A percentile compares a stretch with the other conserved stretches of the same genome.
Conservation (phyloP, 1,139 yeast species). For the Saccharomyces hybrid region DNA sequence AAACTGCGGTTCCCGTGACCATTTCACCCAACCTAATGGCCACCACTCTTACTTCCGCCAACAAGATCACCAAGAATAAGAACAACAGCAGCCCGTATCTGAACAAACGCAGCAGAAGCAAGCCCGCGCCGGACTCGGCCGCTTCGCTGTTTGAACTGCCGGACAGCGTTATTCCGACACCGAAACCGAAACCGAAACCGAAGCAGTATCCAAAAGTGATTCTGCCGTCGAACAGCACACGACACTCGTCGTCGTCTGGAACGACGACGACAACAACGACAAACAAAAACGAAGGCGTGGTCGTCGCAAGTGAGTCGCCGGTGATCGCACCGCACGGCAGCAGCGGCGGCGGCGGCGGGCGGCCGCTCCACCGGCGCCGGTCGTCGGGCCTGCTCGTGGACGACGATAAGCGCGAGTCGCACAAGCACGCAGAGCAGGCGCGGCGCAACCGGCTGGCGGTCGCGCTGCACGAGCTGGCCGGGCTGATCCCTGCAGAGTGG, state of each 20-base stretch:
- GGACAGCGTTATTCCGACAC: slow-evolving; percentile 5
- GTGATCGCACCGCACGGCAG: slow-evolving; percentile 22
- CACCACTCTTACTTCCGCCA: slow-evolving; percentile 1
- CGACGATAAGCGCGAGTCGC: slow-evolving; percentile 58
- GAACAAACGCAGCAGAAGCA: slow-evolving; percentile 26
- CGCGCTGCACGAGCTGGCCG: slow-evolving; percentile 70
- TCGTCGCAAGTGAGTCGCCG: slow-evolving; percentile 25
- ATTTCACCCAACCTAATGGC: slow-evolving; percentile 1
- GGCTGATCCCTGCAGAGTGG: slow-evolving; percentile 57
- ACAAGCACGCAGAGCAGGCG: slow-evolving; percentile 93
- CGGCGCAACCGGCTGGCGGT: slow-evolving; percentile 84
- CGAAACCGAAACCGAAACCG: slow-evolving; percentile 7
- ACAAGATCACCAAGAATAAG: background rate
- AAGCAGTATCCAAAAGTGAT: slow-evolving; percentile 25
- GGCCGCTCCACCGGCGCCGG: background rate
- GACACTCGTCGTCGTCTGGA: background rate
- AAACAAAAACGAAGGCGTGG: background rate
- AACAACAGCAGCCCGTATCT: slow-evolving; percentile 26
- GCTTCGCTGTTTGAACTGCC: background rate
- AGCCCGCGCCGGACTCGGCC: background rate
- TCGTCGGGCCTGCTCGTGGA: background rate
- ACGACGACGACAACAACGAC: background rate
- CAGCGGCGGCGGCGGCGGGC: background rate
- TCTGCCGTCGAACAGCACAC: slow-evolving; percentile 20
- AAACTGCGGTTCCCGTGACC: background rate